Conservation (phyloP, 1,284 basidiomycete genomes). For the Sphagnurus paluster region DNA sequence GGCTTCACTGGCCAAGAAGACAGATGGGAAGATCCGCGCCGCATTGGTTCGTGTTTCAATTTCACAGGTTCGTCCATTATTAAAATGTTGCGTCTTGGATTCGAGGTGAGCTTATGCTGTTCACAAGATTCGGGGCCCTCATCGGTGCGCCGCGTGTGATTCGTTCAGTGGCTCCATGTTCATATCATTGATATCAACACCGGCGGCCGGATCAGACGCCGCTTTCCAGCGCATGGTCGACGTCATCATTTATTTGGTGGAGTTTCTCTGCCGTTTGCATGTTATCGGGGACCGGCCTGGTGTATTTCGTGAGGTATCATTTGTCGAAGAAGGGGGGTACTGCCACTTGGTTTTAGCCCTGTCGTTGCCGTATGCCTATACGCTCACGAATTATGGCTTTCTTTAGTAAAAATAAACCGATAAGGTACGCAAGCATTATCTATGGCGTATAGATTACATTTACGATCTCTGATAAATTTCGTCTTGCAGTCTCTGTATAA, state of each 20-base stretch:
- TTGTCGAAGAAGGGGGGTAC: constrained; percentile 25
- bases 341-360: constrained; percentile 27
- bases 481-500: no score
- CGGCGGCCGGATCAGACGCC: no score
- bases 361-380: no score
- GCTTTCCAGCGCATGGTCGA: constrained; percentile 28
- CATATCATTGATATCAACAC: no score
- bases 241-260: constrained; percentile 19
- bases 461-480: no score
- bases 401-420: no score
- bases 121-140: constrained; percentile 37
- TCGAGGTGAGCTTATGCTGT: not conserved
- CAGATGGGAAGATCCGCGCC: constrained; percentile 40
- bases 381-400: no score
- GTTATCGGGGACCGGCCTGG: constrained; percentile 24
- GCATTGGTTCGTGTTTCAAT: constrained; percentile 40
- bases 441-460: no score
- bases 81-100: not conserved
- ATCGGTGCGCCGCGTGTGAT: constrained; percentile 25
- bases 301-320: constrained; percentile 26
- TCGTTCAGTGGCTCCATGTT: not conserved
- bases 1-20: constrained; percentile 33
- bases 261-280: constrained; percentile 20
- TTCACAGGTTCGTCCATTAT: constrained; percentile 32
- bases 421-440: no score